Conservation (phyloP, 2,329 filamentous ascomycete species). For the Myotisia sp. region DNA sequence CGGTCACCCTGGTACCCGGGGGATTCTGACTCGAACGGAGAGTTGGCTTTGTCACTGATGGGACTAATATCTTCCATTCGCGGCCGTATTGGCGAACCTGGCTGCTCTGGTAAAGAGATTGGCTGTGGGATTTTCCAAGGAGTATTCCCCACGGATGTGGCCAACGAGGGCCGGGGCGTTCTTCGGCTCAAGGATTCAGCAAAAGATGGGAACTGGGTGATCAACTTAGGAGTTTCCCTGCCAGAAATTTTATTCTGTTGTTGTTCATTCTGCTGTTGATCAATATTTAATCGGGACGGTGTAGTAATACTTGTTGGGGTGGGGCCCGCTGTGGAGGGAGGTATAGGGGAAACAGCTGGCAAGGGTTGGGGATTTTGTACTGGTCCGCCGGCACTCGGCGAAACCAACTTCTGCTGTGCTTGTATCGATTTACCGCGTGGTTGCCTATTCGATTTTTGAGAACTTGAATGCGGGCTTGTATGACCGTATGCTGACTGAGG, state of each 20-base stretch:
- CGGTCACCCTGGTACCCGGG: conserved; percentile 8
- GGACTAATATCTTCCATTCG: conserved; percentile 32
- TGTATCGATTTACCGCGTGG: neutral
- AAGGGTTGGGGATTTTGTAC: conserved; percentile 1
- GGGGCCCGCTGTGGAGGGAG: neutral
- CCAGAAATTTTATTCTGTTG: neutral
- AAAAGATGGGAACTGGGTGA: conserved; percentile 2
- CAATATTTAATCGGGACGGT: too few relatives aligned
- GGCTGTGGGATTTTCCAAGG: conserved; percentile 30
- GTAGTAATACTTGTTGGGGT: neutral
- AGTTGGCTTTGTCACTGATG: conserved; percentile 30
- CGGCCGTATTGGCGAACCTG: conserved; percentile 28
- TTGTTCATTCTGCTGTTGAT: too few relatives aligned
- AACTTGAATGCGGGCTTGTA: neutral
- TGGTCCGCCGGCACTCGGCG: neutral
- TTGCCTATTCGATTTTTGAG: conserved; percentile 1
- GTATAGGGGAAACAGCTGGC: neutral
- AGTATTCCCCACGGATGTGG: conserved; percentile 28
- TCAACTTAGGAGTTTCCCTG: conserved; percentile 1
- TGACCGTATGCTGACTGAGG: conserved; percentile 4
- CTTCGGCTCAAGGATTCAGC: conserved; percentile 15
- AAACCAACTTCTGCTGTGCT: neutral
- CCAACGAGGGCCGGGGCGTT: conserved; percentile 22
- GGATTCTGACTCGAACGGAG: conserved; percentile 14
- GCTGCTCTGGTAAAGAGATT: conserved; percentile 21